Conservation (phyloP, 495 filamentous ascomycete genomes). For the Annulohypoxylon stygium region DNA sequence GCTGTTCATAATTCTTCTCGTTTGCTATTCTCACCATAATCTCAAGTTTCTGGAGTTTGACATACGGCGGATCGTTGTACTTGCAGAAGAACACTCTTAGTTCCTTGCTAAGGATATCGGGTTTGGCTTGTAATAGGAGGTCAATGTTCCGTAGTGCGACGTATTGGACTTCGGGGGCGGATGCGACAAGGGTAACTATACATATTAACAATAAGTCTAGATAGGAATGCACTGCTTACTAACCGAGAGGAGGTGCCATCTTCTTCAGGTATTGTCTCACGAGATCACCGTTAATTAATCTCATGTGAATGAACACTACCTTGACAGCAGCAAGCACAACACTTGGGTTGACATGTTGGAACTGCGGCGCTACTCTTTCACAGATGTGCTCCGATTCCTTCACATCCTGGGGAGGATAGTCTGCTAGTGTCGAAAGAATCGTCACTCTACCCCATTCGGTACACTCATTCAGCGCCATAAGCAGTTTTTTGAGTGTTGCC, state of each 20-base stretch:
- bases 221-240: constrained; percentile 21
- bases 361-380: constrained; percentile 94
- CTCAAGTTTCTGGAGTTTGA: constrained; percentile 97
- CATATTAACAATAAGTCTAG: constrained; percentile 41
- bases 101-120: constrained; percentile 96
- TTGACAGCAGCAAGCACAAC: constrained; percentile 98
- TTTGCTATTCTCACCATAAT: constrained; percentile 99
- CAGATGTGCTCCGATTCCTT: constrained; percentile 99
- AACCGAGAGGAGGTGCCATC: constrained; percentile 97
- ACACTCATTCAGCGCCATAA: constrained; percentile 98
- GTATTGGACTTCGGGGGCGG: constrained; percentile 96
- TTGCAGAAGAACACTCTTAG: constrained; percentile 99
- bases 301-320: constrained; percentile 98
- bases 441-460: constrained; percentile 99
- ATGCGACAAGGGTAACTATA: constrained; percentile 93
- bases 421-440: constrained; percentile 88
- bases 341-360: constrained; percentile 98
- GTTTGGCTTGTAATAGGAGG: constrained; percentile 92
- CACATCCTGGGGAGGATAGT: constrained; percentile 85
- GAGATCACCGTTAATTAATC: constrained; percentile 79
- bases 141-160: constrained; percentile 97
- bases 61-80: constrained; percentile 98
- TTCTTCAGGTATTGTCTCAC: constrained; percentile 90
- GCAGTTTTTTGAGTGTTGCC: constrained; percentile 87
- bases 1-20: constrained; percentile 95